Conservation (phyloP, 1,284 basidiomycete species). For the Ustilago lituana region DNA sequence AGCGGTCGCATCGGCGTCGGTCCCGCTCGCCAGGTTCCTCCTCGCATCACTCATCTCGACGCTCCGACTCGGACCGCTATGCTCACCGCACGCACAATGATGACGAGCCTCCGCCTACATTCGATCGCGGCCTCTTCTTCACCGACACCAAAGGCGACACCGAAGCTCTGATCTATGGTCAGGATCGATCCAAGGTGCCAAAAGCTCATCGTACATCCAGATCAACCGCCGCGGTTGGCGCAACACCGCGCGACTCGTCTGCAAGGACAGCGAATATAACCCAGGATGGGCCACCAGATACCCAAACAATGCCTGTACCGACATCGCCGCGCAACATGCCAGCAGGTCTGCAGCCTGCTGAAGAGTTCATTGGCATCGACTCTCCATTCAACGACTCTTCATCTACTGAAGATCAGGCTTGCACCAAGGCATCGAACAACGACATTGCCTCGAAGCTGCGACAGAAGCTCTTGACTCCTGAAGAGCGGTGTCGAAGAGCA, state of each 20-base stretch:
- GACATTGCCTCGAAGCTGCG: too few species aligned
- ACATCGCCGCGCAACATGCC: too few species aligned
- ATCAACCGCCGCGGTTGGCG: neutral
- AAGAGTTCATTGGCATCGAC: neutral
- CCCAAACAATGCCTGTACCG: too few species aligned
- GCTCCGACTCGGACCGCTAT: neutral
- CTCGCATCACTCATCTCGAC: neutral
- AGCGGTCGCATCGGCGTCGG: neutral
- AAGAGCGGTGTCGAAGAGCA: too few species aligned
- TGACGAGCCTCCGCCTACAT: neutral
- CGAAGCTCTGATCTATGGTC: constrained; percentile 16
- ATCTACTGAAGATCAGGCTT: too few species aligned
- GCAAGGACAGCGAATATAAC: too few species aligned
- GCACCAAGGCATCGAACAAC: too few species aligned
- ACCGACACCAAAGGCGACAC: constrained; percentile 31
- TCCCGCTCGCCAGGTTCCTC: neutral
- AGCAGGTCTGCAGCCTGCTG: neutral
- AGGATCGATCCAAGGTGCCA: constrained; percentile 18
- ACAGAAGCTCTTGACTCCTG: too few species aligned
- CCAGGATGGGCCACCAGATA: too few species aligned
- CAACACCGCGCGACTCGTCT: too few species aligned
- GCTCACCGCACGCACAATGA: too few species aligned
- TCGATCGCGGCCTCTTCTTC: constrained; percentile 18
- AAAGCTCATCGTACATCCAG: neutral
- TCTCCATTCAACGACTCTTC: neutral